Base-by-base conservation (phyloP, 106 monocot genomes). In the Vanilla planifolia region DNA sequence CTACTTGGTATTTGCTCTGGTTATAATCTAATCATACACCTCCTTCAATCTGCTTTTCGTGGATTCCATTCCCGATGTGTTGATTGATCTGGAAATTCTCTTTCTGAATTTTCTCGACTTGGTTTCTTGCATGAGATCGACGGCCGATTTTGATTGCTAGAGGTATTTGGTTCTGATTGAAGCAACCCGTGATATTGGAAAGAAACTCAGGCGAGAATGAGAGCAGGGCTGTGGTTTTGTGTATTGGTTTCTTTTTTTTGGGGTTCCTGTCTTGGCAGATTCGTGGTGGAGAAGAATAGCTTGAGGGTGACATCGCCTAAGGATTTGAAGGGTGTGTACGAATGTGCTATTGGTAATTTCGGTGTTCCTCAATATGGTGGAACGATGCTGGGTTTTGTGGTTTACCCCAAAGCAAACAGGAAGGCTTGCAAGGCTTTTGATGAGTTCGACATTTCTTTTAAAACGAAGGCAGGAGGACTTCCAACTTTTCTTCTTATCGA, bases 271-370 rank as follows among this genome's bases (percentile, higher is more conserved):
- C 28, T 35, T 39, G 86, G 78, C 48, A 81, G 61, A 48, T 86
- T 81, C 34, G 75, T 86, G 52, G 86, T 86, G 51, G 86, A 86
- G 81, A 86, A 86, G 78, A 86, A 86, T 60, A 81, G 81, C 69
- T 70, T 86, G 72, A 86, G 39, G 65, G 81, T 86, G 72, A 86
- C 81, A 1, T 81, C 78, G 15, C 86, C 86, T 0, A 69, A 78
- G 13, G 62, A 75, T 0, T 55, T 86, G 72, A 86, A 75, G 35
- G 78, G 46, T 14, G 64, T 69, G n/a, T 79, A 86, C 46, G 86
- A 86, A 55, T 81, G 78, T 28, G 86, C 78, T 4, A 86, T 81
- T 60, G 86, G 86, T 17, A 86, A 86, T 62, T 86, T 86, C 56
- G 86, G 86, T 4, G 42, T 86, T 10, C 86, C 86, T 22, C 86